Percentiles rank a stretch among this genome's conserved stretches.
Evolutionary conservation across 73 alveolate genomes (phyloP).

Genomic region (Tetrahymena borealis): DNA sequence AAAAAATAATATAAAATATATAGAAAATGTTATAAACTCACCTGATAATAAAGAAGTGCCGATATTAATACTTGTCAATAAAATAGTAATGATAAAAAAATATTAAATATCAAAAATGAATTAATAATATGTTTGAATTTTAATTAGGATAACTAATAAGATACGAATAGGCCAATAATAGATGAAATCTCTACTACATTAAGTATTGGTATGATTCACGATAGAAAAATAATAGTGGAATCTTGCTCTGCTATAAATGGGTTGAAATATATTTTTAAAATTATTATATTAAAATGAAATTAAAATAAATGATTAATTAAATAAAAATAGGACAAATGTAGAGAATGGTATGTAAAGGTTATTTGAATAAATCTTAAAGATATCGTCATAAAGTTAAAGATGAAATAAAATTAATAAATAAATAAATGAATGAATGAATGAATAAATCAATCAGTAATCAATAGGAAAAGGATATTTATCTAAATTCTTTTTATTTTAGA

Average conservation of each 20-base stretch:
- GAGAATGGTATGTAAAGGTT: background rate
- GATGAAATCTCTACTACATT: background rate
- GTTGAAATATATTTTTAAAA: too few relatives aligned
- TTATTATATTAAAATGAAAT: background rate
- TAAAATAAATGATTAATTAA: background rate
- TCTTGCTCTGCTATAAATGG: background rate
- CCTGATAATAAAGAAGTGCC: background rate
- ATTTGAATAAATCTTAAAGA: background rate
- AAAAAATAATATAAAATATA: background rate
- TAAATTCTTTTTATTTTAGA: too few relatives aligned
- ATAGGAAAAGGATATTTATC: too few relatives aligned
- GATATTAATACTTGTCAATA: background rate
- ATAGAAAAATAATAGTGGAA: background rate
- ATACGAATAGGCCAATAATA: background rate
- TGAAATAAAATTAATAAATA: too few relatives aligned
- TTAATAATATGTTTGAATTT: background rate
- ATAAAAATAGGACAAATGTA: background rate
- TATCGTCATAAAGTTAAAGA: background rate
- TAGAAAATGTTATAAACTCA: background rate
- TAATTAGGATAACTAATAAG: background rate
- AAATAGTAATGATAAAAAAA: background rate
- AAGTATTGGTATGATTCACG: background rate
- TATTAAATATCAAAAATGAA: background rate
- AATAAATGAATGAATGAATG: too few relatives aligned
- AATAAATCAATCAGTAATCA: too few relatives aligned